These are phyloP conservation scores for Serendipita sp. DNA, from an alignment of 768 basidiomycete species.

Conservation along the genomic window DNA sequence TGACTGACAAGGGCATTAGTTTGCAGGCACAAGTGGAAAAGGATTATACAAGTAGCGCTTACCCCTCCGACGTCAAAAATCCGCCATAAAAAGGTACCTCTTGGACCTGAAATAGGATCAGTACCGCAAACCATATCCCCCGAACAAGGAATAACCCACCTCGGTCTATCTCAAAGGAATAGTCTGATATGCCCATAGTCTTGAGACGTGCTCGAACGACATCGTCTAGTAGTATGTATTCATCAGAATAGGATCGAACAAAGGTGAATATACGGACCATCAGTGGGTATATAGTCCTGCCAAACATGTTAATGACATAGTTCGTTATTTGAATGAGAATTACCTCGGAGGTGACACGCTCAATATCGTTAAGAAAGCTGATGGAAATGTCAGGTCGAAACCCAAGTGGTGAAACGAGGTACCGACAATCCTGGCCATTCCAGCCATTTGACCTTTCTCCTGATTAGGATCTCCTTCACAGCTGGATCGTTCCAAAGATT, in stretches of 20 bases:
- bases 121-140: not conserved
- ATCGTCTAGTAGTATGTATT: slow-evolving; percentile 23
- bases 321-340: not conserved
- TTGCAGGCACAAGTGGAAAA: not conserved
- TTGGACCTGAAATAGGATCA: not conserved
- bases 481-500: slow-evolving; percentile 33
- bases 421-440: slow-evolving; percentile 50
- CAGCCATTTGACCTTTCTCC: slow-evolving; percentile 31
- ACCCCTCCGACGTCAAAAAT: slow-evolving; percentile 42
- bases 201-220: slow-evolving; percentile 37
- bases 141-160: not conserved
- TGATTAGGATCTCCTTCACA: slow-evolving; percentile 28
- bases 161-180: slow-evolving; percentile 11
- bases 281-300: not conserved
- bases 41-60: slow-evolving; percentile 8
- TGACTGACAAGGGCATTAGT: not conserved
- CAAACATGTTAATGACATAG: not conserved
- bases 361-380: slow-evolving; percentile 36
- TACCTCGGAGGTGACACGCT: slow-evolving; percentile 25
- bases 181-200: slow-evolving; percentile 18
- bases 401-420: not conserved
- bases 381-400: not conserved
- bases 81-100: slow-evolving; percentile 25
- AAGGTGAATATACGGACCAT: not conserved
- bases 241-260: not conserved